Evolutionary conservation across 2,329 filamentous ascomycete species (phyloP), one percentile per base, ranked within the genome.

Genomic region (Xylariaceae sp.): DNA sequence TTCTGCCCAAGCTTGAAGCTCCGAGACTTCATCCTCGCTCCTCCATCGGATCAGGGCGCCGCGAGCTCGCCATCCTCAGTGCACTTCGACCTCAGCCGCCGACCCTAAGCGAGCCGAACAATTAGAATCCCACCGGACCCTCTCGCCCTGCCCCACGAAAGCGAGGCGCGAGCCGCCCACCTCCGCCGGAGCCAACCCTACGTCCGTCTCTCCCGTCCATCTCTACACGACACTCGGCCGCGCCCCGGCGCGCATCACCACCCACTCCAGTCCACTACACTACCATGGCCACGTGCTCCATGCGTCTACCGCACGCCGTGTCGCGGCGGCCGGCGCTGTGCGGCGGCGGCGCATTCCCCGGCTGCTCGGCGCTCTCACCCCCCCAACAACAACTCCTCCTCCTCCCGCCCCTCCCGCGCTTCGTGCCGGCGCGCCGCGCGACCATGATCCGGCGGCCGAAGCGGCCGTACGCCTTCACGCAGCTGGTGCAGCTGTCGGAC

Each of bases 401-500:
- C 45, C 35, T 39, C 44, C 29, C 39, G 41, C 42, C 46, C 43
- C 19, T 38, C 51, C 5, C 40, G 52, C 39, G 51, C 57, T 27
- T 45, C 60, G 63, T 61, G 31, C 83, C 89, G 65, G 69, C 78
- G 56, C 81, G 88, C 40, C 77, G 87, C 57, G 92, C 92, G 33
- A 88, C 84, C 16, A 83, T 94, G 43, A 76, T 96, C 55, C 75
- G 74, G 42, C 86, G 92, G 12, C 88, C 88, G n/a, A 83, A 88
- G 54, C 78, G 89, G 5, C 90, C 92, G 26, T 96, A 95, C 71
- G 86, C 82, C 47, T 96, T 95, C 70, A 95, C 90, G n/a, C 92
- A 98, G 64, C 75, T 98, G 40, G 72, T 98, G 47, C 89, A 88
- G 34, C 81, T 96, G 44, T 86, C 83, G 25, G 92, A 98, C 67